phyloP scores from a whole-genome alignment of 345 rosid species.

The Citrus reticulata region DNA sequence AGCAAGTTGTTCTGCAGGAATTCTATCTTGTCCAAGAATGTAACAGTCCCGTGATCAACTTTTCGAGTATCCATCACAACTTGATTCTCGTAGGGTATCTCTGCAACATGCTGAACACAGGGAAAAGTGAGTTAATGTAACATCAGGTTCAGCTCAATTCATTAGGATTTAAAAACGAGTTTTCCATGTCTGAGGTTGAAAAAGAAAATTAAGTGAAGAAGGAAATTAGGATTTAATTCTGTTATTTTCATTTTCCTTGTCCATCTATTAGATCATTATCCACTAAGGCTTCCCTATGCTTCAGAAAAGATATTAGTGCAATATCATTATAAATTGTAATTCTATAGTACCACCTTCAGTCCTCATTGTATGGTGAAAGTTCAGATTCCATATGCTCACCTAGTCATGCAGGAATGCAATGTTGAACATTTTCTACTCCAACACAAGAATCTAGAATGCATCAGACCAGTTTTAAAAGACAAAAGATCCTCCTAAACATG shows the following conservation, averaged over 20 bases:
- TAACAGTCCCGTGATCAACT: constrained; percentile 59
- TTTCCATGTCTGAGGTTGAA: background rate
- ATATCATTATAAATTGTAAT: background rate
- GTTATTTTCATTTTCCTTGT: background rate
- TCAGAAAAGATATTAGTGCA: background rate
- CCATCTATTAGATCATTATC: background rate
- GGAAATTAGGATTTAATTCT: background rate
- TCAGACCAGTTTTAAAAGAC: background rate
- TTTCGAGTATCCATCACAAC: constrained; percentile 40
- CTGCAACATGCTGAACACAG: constrained; percentile 44
- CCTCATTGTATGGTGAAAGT: background rate
- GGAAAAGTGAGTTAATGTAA: constrained; percentile 5
- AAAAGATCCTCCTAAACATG: background rate
- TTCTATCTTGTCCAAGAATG: constrained; percentile 52
- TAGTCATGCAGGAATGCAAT: background rate
- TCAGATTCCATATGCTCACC: background rate
- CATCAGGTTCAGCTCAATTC: background rate
- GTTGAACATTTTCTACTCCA: background rate
- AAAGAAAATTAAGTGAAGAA: background rate
- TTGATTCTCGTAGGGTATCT: constrained; percentile 49
- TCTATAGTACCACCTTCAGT: background rate
- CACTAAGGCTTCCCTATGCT: background rate
- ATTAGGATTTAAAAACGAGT: background rate
- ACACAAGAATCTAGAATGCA: background rate
- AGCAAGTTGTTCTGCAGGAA: constrained; percentile 51